These are phyloP conservation scores for Fraxinus paxiana DNA, from an alignment of 305 asterid genomes.

Conservation along the genomic window DNA sequence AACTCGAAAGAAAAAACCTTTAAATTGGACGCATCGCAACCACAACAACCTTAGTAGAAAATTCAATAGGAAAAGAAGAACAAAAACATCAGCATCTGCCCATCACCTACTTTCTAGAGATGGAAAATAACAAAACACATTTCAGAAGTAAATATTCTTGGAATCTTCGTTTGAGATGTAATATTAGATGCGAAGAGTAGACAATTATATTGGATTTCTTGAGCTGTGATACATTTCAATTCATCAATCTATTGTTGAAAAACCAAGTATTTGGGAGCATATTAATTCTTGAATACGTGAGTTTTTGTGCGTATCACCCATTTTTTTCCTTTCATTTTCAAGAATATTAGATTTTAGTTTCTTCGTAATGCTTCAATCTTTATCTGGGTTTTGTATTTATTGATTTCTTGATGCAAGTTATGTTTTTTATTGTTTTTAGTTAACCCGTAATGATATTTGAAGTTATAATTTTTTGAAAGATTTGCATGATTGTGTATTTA, in stretches of 20 bases:
- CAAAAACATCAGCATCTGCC: neutral
- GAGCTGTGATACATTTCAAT: constrained; percentile 23
- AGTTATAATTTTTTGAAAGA: constrained; percentile 9
- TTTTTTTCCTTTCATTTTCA: constrained; percentile 3
- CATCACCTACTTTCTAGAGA: constrained; percentile 20
- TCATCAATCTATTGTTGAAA: constrained; percentile 19
- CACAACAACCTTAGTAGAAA: neutral
- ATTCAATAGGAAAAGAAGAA: neutral
- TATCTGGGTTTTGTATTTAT: constrained; percentile 20
- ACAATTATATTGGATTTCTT: constrained; percentile 11
- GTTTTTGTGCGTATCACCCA: constrained; percentile 25
- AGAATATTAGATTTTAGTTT: constrained; percentile 8
- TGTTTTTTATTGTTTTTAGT: constrained; percentile 34
- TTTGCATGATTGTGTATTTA: constrained; percentile 31
- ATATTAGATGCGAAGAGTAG: neutral
- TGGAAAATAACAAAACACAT: constrained; percentile 6
- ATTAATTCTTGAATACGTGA: constrained; percentile 29
- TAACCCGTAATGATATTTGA: constrained; percentile 26
- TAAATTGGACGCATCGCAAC: neutral
- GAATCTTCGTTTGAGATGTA: constrained; percentile 24
- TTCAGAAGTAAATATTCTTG: constrained; percentile 24
- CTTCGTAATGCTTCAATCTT: constrained; percentile 16
- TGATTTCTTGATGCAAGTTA: constrained; percentile 26
- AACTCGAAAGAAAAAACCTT: constrained; percentile 2
- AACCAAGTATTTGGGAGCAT: constrained; percentile 19